phyloP scores from a whole-genome alignment of 768 basidiomycete genomes.

The Ramaria sp. region DNA sequence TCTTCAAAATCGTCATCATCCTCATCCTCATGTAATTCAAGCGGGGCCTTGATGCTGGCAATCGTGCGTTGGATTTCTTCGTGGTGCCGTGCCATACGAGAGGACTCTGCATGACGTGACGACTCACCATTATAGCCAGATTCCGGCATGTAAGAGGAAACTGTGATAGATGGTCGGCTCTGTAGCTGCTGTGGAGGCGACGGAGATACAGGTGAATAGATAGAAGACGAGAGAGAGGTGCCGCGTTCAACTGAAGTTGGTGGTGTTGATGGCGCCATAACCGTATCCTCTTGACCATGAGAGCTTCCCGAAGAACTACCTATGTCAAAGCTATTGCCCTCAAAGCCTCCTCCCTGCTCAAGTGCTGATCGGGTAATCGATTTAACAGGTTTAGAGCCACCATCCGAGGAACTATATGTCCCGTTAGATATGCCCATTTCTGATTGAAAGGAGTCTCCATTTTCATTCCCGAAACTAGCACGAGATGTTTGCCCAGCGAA shows the following conservation, averaged over 20 bases:
- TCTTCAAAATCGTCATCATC: constrained; percentile 37
- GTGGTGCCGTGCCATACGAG: constrained; percentile 3
- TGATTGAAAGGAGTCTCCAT: not conserved
- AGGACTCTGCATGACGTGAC: constrained; percentile 1
- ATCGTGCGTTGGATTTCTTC: constrained; percentile 19
- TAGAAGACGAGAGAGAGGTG: constrained; percentile 2
- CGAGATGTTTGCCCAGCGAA: not conserved
- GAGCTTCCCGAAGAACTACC: not conserved
- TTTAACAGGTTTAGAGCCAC: not conserved
- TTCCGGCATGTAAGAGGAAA: not conserved
- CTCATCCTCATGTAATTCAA: constrained; percentile 42
- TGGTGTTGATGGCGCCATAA: not conserved
- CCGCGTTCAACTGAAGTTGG: constrained; percentile 3
- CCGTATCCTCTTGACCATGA: not conserved
- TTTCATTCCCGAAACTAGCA: not conserved
- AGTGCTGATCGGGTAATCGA: not conserved
- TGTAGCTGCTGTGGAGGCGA: not conserved
- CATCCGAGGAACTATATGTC: not conserved
- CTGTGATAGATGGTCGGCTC: not conserved
- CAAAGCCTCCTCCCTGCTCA: not conserved
- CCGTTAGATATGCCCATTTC: not conserved
- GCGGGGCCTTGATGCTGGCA: constrained; percentile 24
- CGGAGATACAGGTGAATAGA: not conserved
- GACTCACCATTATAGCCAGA: not conserved
- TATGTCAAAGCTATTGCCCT: not conserved